Evolutionary conservation across 768 basidiomycete genomes (phyloP).

Genomic region (Kwoniella heveanensis): DNA sequence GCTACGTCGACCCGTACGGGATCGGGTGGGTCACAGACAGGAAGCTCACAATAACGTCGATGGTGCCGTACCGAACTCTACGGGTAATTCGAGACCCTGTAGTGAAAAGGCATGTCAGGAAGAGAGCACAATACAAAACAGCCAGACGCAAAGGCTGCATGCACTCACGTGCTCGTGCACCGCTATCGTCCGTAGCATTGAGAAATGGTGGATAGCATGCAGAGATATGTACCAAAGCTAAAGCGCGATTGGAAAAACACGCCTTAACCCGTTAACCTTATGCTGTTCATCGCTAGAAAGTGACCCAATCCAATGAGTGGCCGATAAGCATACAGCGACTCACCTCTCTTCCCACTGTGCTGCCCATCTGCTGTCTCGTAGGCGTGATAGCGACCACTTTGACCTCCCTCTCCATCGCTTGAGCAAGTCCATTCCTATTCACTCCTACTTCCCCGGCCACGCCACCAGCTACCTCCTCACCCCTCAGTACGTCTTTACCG

Average conservation of each 20-base stretch:
- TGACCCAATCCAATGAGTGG: too few species aligned
- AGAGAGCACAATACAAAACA: too few species aligned
- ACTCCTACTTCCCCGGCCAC: conserved; percentile 23
- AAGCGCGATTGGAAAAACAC: conserved; percentile 7
- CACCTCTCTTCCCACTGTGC: conserved; percentile 46
- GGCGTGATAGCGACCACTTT: conserved; percentile 46
- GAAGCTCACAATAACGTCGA: conserved; percentile 45
- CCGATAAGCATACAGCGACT: too few species aligned
- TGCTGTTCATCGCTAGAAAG: too few species aligned
- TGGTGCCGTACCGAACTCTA: conserved; percentile 50
- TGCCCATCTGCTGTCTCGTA: conserved; percentile 39
- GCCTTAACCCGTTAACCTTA: neutral
- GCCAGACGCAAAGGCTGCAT: neutral
- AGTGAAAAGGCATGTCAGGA: neutral
- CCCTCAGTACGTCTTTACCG: neutral
- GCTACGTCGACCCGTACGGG: neutral
- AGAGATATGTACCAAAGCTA: conserved; percentile 51
- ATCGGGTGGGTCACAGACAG: neutral
- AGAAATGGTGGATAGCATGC: conserved; percentile 52
- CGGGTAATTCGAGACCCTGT: conserved; percentile 41
- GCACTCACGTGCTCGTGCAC: conserved; percentile 47
- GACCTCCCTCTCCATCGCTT: conserved; percentile 33
- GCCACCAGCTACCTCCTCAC: conserved; percentile 2
- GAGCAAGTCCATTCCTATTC: conserved; percentile 22
- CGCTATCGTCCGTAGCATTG: conserved; percentile 51